A percentile compares a stretch with the other conserved stretches of the same genome.
These are phyloP conservation scores for Colletotrichum orchidophilum DNA, from an alignment of 2,329 filamentous ascomycete genomes.

Conservation along the genomic window DNA sequence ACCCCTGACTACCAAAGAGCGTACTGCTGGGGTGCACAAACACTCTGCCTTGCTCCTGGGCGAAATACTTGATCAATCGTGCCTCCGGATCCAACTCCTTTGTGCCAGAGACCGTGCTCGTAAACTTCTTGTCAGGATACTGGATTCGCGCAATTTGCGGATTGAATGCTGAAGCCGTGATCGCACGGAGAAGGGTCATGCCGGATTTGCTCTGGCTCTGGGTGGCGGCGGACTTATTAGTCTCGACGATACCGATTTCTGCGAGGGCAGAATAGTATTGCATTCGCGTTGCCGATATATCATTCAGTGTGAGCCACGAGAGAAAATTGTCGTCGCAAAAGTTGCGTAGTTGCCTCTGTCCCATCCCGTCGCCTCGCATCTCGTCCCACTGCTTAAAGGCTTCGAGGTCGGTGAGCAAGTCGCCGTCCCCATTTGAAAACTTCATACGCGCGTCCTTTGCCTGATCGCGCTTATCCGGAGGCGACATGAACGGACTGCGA, in stretches of 20 bases:
- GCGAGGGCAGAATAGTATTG: slow-evolving; percentile 89
- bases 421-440: slow-evolving; percentile 83
- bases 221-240: slow-evolving; percentile 35
- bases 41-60: slow-evolving; percentile 83
- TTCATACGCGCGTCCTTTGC: slow-evolving; percentile 78
- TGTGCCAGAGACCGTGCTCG: slow-evolving; percentile 84
- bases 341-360: slow-evolving; percentile 70
- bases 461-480: slow-evolving; percentile 83
- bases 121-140: slow-evolving; percentile 96
- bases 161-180: slow-evolving; percentile 78
- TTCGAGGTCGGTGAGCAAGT: slow-evolving; percentile 85
- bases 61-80: slow-evolving; percentile 91
- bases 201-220: slow-evolving; percentile 43
- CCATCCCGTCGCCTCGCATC: slow-evolving; percentile 66
- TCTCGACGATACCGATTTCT: slow-evolving; percentile 81
- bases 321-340: slow-evolving; percentile 92
- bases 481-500: slow-evolving; percentile 85
- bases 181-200: slow-evolving; percentile 68
- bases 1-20: slow-evolving; percentile 83
- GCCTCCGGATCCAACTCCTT: slow-evolving; percentile 95
- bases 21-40: slow-evolving; percentile 93
- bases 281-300: slow-evolving; percentile 85
- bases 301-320: slow-evolving; percentile 82
- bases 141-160: slow-evolving; percentile 93
- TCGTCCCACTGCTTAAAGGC: slow-evolving; percentile 86